A percentile compares a stretch with the other conserved stretches of the same genome.
phyloP scores from a whole-genome alignment of 2,329 filamentous ascomycete genomes.

The Emericellopsis cladophorae region DNA sequence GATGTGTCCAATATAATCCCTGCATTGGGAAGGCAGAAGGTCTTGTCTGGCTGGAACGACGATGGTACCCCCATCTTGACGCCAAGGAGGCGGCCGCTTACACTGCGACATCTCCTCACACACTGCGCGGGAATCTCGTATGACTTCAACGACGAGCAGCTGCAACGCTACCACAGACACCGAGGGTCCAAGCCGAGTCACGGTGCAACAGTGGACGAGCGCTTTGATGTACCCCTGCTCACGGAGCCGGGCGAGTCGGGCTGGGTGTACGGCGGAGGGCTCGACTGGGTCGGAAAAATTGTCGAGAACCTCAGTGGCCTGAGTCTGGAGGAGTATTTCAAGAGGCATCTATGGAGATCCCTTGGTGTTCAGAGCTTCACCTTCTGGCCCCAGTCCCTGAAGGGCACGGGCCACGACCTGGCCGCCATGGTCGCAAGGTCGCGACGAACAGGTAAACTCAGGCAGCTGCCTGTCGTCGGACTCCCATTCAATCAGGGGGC shows the following conservation, averaged over 20 bases:
- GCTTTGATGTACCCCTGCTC: constrained; percentile 24
- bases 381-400: constrained; percentile 6
- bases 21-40: background rate
- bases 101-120: constrained; percentile 22
- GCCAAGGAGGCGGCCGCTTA: background rate
- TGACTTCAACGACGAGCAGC: constrained; percentile 24
- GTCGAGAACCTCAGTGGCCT: constrained; percentile 25
- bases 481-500: no score
- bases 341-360: constrained; percentile 20
- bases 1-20: constrained; percentile 20
- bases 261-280: constrained; percentile 33
- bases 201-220: constrained; percentile 18
- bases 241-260: constrained; percentile 28
- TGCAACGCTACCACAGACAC: constrained; percentile 24
- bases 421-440: constrained; percentile 7
- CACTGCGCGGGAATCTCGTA: constrained; percentile 36
- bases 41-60: background rate
- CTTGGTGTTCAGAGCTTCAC: constrained; percentile 15
- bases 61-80: background rate
- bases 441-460: no score
- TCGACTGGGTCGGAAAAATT: constrained; percentile 34
- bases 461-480: no score
- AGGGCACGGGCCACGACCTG: constrained; percentile 12
- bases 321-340: constrained; percentile 22
- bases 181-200: constrained; percentile 17